phyloP scores from a whole-genome alignment of 1,139 yeast species.

The Suzukiozyma palmioleophila region DNA sequence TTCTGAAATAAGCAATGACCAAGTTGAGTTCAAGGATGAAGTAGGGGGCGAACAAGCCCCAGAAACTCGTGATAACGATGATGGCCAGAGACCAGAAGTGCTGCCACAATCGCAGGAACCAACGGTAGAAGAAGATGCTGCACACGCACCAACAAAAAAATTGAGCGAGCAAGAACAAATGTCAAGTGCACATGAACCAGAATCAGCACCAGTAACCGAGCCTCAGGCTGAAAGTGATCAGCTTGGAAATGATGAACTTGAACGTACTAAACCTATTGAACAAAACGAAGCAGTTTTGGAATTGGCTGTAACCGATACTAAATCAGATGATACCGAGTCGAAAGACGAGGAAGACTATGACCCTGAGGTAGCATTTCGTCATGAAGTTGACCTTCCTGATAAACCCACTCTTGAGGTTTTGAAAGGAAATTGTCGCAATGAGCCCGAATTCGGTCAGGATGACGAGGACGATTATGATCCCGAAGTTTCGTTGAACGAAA shows the following conservation, averaged over 20 bases:
- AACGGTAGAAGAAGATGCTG: too few species aligned
- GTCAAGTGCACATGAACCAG: too few species aligned
- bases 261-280: too few species aligned
- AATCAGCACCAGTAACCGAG: too few species aligned
- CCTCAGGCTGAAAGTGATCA: too few species aligned
- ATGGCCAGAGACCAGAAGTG: too few species aligned
- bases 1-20: neutral
- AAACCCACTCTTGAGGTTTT: constrained; percentile 4
- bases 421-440: constrained; percentile 4
- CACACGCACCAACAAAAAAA: too few species aligned
- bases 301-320: constrained; percentile 1
- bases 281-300: neutral
- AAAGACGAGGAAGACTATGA: constrained; percentile 20
- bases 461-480: constrained; percentile 12
- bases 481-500: constrained; percentile 5
- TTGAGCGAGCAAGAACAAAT: too few species aligned
- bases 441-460: constrained; percentile 1
- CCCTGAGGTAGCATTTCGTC: constrained; percentile 15
- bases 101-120: too few species aligned
- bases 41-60: too few species aligned
- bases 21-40: neutral
- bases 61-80: too few species aligned
- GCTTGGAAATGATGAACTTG: too few species aligned
- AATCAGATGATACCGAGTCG: constrained; percentile 4
- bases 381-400: constrained; percentile 8